phyloP scores from a whole-genome alignment of 225 moss, liverwort and hornwort genomes.

The Anthoceros angustus region DNA sequence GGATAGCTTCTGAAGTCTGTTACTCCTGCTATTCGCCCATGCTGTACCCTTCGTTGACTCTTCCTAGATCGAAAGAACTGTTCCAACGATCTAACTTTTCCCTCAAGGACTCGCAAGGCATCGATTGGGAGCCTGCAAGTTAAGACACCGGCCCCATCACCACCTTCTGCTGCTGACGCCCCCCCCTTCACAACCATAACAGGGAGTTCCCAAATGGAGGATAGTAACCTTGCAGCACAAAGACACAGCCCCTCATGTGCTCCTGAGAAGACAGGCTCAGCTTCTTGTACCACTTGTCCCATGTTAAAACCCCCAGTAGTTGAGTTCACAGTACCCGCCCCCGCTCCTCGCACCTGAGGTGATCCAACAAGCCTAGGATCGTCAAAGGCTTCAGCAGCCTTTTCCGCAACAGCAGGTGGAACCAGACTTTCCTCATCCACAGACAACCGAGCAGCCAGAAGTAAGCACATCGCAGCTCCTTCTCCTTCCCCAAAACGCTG shows the following conservation, averaged over 20 bases:
- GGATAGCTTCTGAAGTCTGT: slow-evolving; percentile 74
- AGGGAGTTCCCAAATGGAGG: slow-evolving; percentile 88
- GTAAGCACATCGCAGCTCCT: slow-evolving; percentile 93
- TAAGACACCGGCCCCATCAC: slow-evolving; percentile 56
- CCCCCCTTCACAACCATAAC: slow-evolving; percentile 62
- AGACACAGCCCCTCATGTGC: slow-evolving; percentile 96
- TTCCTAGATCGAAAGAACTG: slow-evolving; percentile 83
- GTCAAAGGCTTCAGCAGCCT: slow-evolving; percentile 91
- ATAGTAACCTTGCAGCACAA: slow-evolving; percentile 73
- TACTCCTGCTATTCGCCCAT: slow-evolving; percentile 69
- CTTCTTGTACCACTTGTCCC: slow-evolving; percentile 79
- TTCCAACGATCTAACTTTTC: slow-evolving; percentile 80
- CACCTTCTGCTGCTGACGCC: slow-evolving; percentile 36
- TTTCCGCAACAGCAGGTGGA: slow-evolving; percentile 41
- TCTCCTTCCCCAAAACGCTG: slow-evolving; percentile 84
- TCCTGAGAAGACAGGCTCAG: slow-evolving; percentile 91
- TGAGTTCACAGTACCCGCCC: slow-evolving; percentile 43
- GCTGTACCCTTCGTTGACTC: slow-evolving; percentile 82
- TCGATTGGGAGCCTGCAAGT: slow-evolving; percentile 77
- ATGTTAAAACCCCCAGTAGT: slow-evolving; percentile 63
- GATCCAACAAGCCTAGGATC: slow-evolving; percentile 86
- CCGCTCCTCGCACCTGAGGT: slow-evolving; percentile 80
- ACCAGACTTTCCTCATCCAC: slow-evolving; percentile 83
- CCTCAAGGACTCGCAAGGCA: slow-evolving; percentile 82
- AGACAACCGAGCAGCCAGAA: slow-evolving; percentile 78